phyloP scores from a whole-genome alignment of 768 basidiomycete genomes.

The Tulasnella sp. region DNA sequence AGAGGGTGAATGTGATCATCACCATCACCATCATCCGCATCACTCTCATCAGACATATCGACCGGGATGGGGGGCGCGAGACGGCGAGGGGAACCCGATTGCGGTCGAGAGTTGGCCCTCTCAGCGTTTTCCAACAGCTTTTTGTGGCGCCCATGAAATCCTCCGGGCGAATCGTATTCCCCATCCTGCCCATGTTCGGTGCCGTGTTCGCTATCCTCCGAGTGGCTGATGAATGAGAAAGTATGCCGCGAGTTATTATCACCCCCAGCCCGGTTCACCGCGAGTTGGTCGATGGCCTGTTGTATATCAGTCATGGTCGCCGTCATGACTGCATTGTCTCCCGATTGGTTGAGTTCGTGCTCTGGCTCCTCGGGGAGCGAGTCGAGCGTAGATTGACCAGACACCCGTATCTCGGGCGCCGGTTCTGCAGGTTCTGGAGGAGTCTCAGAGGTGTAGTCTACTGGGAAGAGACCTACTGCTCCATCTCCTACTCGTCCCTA shows the following conservation, averaged over 20 bases:
- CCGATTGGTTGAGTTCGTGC: background rate
- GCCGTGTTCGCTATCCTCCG: conserved; percentile 27
- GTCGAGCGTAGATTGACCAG: conserved; percentile 23
- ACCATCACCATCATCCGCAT: conserved; percentile 48
- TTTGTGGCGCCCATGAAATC: conserved; percentile 56
- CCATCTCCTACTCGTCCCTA: background rate
- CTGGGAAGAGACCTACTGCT: conserved; percentile 74
- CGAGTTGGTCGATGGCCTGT: conserved; percentile 80
- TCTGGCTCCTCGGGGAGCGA: conserved; percentile 25
- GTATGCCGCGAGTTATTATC: conserved; percentile 47
- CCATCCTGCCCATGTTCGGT: conserved; percentile 44
- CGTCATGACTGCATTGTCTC: conserved; percentile 47
- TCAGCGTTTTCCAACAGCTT: conserved; percentile 55
- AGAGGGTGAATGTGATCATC: conserved; percentile 30
- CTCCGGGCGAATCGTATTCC: conserved; percentile 33
- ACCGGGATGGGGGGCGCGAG: conserved; percentile 57
- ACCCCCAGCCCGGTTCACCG: conserved; percentile 32
- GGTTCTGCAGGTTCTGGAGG: too few relatives aligned
- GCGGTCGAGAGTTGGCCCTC: conserved; percentile 34
- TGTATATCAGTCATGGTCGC: conserved; percentile 87
- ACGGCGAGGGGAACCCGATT: conserved; percentile 32
- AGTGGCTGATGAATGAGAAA: conserved; percentile 70
- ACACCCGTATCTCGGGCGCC: background rate
- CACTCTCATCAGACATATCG: conserved; percentile 72
- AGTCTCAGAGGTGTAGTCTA: conserved; percentile 60